phyloP scores from a whole-genome alignment of 192 early-diverging fungal species.

The Radiomyces spectabilis region DNA sequence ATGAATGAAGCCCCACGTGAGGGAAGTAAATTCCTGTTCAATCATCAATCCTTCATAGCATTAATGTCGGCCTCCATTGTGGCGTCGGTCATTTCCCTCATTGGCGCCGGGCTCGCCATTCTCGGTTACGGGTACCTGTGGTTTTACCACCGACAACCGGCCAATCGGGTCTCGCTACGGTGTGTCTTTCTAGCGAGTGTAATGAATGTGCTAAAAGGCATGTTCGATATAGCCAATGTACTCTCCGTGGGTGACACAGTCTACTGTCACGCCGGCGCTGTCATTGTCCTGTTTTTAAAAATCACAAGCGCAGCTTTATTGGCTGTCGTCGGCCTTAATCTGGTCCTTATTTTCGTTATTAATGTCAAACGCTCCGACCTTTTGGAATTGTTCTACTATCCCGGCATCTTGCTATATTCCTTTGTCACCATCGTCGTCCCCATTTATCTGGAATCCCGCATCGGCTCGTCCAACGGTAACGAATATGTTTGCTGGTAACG shows the following conservation, averaged over 20 bases:
- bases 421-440: not conserved
- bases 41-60: not conserved
- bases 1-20: too few species aligned
- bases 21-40: too few species aligned
- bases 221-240: constrained; percentile 1
- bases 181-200: not conserved
- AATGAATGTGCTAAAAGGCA: not conserved
- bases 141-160: not conserved
- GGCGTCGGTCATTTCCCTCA: not conserved
- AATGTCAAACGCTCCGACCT: constrained; percentile 6
- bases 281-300: not conserved
- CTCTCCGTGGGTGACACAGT: not conserved
- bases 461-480: not conserved
- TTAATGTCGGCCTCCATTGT: not conserved
- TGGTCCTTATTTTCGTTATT: constrained; percentile 5
- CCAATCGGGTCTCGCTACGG: constrained; percentile 6
- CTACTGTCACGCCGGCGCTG: not conserved
- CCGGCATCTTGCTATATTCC: not conserved
- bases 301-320: not conserved
- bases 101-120: not conserved
- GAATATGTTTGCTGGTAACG: constrained; percentile 1
- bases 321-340: constrained; percentile 4
- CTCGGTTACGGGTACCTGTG: not conserved
- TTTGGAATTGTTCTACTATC: constrained; percentile 5
- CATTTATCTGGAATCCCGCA: not conserved